These are phyloP conservation scores for Xylaria nigripes DNA, from an alignment of 495 filamentous ascomycete species.

Conservation along the genomic window DNA sequence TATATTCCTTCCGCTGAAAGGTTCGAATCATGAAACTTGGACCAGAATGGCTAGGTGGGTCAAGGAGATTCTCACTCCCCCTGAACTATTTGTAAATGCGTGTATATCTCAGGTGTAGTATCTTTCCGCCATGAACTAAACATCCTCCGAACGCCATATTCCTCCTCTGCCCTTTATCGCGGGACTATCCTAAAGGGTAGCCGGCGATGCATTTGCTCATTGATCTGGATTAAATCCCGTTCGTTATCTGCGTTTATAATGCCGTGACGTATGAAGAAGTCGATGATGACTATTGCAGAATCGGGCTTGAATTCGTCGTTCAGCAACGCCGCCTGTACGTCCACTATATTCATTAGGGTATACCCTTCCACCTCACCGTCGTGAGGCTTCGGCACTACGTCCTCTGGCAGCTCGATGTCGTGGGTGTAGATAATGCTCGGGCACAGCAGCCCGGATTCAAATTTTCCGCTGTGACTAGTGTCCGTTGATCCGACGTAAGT, in stretches of 20 bases:
- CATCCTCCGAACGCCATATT: neutral
- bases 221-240: constrained; percentile 41
- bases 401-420: constrained; percentile 37
- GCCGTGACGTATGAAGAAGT: constrained; percentile 50
- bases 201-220: constrained; percentile 37
- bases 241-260: constrained; percentile 45
- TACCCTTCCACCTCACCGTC: constrained; percentile 50
- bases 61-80: no score
- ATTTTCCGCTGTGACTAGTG: constrained; percentile 28
- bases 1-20: no score
- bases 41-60: no score
- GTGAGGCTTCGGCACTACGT: constrained; percentile 33
- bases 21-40: no score
- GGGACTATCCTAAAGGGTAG: constrained; percentile 34
- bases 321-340: constrained; percentile 37
- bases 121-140: no score
- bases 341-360: constrained; percentile 36
- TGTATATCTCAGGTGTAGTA: no score
- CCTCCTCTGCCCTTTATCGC: neutral
- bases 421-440: constrained; percentile 43
- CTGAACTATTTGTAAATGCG: no score
- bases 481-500: constrained; percentile 34
- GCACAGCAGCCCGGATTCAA: constrained; percentile 44
- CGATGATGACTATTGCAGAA: constrained; percentile 41
- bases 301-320: constrained; percentile 48